Evolutionary conservation across 2,329 filamentous ascomycete species (phyloP), one percentile per base, ranked within the genome.

Genomic region (Microcyclospora tardicrescens): DNA sequence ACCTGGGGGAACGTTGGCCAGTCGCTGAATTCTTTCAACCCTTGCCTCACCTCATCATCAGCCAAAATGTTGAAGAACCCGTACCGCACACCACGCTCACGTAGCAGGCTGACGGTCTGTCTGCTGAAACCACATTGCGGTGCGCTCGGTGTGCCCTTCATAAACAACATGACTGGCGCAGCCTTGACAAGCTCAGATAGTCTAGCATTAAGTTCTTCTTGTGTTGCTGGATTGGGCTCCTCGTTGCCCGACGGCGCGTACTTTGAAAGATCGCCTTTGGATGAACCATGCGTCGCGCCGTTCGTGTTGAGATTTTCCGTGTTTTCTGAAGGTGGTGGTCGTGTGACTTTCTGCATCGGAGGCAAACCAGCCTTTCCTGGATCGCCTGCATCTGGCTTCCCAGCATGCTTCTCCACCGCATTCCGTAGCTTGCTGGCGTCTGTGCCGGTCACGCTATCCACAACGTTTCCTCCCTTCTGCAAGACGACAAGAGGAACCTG

Each of bases 61-160:
- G 91, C 91, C 52, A 98, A 65, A 47, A 98, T 98, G 60, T 98
- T 96, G 71, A 98, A 98, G 70, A 98, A 98, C 14, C 91, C 91
- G 61, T 96, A 98, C 60, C 93, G 85, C 43, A 98, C 82, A 36
- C 81, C 81, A 57, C 85, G 80, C 64, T 96, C 89, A 37, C 91
- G 75, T 53, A 98, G 65, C 34, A 98, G 75, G 16, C 69, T 78
- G 33, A 98, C 91, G 33, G 94, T 67, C 65, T 95, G 86, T 50
- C 89, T 71, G 49, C 84, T 93, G 65, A 98, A 98, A 2, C 91
- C 86, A 56, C 87, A 94, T 62, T 93, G 83, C 1, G 86, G 86
- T 27, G 77, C 73, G 48, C 79, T 84, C 0, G 86, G 86, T 2
- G 84, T 93, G n/a, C 86, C 87, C 67, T 94, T 94, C 85, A 94